phyloP scores from a whole-genome alignment of 805 yeast genomes.

The Cyberlindnera suaveolens region DNA sequence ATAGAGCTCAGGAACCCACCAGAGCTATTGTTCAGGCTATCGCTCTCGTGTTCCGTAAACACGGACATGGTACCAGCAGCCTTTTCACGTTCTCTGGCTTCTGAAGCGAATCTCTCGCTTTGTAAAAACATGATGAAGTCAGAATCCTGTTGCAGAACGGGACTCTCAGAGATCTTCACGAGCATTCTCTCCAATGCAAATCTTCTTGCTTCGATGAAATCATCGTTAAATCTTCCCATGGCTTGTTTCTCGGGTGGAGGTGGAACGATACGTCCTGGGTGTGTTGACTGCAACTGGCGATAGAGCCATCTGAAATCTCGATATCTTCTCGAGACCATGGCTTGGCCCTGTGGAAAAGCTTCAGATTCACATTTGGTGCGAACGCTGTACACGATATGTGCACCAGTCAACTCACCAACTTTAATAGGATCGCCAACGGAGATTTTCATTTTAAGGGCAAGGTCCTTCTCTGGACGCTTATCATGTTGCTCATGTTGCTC shows the following conservation, averaged over 20 bases:
- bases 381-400: conserved; percentile 84
- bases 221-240: conserved; percentile 86
- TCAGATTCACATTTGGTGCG: conserved; percentile 44
- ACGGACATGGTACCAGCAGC: conserved; percentile 44
- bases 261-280: conserved; percentile 88
- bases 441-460: conserved; percentile 41
- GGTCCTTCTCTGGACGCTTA: background rate
- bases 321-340: conserved; percentile 75
- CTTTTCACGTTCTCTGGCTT: conserved; percentile 57
- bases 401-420: conserved; percentile 83
- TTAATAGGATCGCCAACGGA: conserved; percentile 86
- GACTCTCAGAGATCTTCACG: conserved; percentile 53
- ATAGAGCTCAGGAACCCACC: conserved; percentile 67
- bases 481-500: no score
- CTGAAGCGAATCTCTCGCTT: conserved; percentile 63
- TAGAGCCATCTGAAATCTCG: conserved; percentile 93
- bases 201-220: conserved; percentile 82
- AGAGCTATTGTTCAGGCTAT: conserved; percentile 26
- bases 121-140: conserved; percentile 78
- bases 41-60: conserved; percentile 24
- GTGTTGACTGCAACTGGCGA: conserved; percentile 76
- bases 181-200: conserved; percentile 84
- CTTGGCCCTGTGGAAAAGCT: conserved; percentile 28
- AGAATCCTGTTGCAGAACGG: conserved; percentile 55
- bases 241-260: conserved; percentile 96